Percentiles rank a stretch among this genome's conserved stretches.
Evolutionary conservation across 495 filamentous ascomycete genomes (phyloP).

Genomic region (Neurospora pannonica): DNA sequence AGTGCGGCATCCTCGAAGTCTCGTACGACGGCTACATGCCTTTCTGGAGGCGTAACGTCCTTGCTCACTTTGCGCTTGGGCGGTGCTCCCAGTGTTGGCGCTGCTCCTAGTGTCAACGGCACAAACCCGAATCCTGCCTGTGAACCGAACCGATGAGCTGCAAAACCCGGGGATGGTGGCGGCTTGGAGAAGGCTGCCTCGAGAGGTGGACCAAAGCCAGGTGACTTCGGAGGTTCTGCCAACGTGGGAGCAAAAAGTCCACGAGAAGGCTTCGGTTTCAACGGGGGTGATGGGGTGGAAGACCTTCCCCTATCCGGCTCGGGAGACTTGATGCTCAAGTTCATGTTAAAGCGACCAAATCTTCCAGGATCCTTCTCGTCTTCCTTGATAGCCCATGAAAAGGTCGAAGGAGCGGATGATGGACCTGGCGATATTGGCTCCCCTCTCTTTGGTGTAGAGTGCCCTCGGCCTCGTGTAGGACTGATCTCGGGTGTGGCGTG

Average conservation of each 20-base stretch:
- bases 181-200: conserved; percentile 18
- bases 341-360: conserved; percentile 31
- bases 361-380: conserved; percentile 29
- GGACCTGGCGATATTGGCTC: conserved; percentile 46
- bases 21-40: conserved; percentile 20
- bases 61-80: conserved; percentile 6
- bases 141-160: conserved; percentile 24
- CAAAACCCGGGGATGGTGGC: conserved; percentile 33
- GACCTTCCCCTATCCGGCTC: conserved; percentile 17
- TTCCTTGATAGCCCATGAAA: conserved; percentile 40
- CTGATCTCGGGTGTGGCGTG: conserved; percentile 17
- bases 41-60: conserved; percentile 12
- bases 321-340: conserved; percentile 10
- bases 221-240: conserved; percentile 8
- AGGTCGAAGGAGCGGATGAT: conserved; percentile 47
- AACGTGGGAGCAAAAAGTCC: conserved; percentile 9
- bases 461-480: conserved; percentile 28
- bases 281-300: conserved; percentile 13
- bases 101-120: conserved; percentile 16
- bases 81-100: conserved; percentile 8
- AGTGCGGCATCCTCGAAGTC: conserved; percentile 30
- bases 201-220: conserved; percentile 9
- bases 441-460: conserved; percentile 29
- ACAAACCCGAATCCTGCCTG: conserved; percentile 24
- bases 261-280: conserved; percentile 24